Percentiles rank a stretch among this genome's conserved stretches.
Evolutionary conservation across 2,329 filamentous ascomycete genomes (phyloP).

Genomic region (Penicillium sp.): DNA sequence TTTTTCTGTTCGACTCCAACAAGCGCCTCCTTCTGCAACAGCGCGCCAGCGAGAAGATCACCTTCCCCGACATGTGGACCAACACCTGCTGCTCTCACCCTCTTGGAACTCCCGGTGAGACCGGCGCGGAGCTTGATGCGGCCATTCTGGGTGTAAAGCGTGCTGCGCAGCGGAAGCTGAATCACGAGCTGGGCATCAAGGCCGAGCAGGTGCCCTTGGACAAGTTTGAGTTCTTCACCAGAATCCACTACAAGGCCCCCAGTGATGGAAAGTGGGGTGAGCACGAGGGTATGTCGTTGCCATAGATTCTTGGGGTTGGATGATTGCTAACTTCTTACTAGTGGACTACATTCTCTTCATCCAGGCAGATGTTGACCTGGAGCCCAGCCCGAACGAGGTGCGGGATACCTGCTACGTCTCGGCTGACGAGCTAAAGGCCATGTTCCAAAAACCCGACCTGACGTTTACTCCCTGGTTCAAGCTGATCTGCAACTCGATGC

Average conservation of each 20-base stretch:
- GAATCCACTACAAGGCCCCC: slow-evolving; percentile 97
- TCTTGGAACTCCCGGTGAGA: slow-evolving; percentile 85
- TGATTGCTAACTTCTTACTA: slow-evolving; percentile 4
- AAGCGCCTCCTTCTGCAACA: slow-evolving; percentile 93
- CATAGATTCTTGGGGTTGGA: background rate
- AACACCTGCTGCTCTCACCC: slow-evolving; percentile 99
- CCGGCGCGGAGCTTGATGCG: slow-evolving; percentile 72
- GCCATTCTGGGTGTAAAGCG: slow-evolving; percentile 82
- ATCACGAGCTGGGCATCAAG: slow-evolving; percentile 93
- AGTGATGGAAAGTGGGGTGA: slow-evolving; percentile 98
- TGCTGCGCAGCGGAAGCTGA: slow-evolving; percentile 85
- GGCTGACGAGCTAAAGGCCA: slow-evolving; percentile 72
- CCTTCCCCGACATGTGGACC: slow-evolving; percentile 98
- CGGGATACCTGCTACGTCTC: slow-evolving; percentile 79
- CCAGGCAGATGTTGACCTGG: slow-evolving; percentile 80
- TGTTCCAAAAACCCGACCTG: slow-evolving; percentile 74
- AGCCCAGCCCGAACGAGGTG: slow-evolving; percentile 83
- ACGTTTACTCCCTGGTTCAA: slow-evolving; percentile 99
- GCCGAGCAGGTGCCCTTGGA: slow-evolving; percentile 82
- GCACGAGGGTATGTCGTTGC: slow-evolving; percentile 72
- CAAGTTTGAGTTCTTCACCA: slow-evolving; percentile 86
- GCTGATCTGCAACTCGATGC: slow-evolving; percentile 94
- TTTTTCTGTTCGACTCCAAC: slow-evolving; percentile 93
- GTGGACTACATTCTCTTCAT: slow-evolving; percentile 99
- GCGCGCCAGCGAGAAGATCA: slow-evolving; percentile 94